Evolutionary conservation across 2,329 filamentous ascomycete genomes (phyloP).

Genomic region (Phialocephala subalpina): DNA sequence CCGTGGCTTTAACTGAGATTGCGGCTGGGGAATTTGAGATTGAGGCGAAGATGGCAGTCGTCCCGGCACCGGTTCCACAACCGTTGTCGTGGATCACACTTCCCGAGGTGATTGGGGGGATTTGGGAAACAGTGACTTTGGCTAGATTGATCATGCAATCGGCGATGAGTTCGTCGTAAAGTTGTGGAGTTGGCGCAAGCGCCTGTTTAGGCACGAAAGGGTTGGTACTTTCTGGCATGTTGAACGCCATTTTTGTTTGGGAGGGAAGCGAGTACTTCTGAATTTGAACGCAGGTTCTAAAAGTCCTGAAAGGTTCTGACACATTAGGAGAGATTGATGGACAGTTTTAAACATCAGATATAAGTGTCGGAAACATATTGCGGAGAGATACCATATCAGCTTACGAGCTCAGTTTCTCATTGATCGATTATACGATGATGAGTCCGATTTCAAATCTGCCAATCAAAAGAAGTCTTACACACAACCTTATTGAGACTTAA

Average conservation of each 20-base stretch:
- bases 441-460: not conserved
- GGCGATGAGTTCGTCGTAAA: constrained; percentile 14
- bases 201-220: not conserved
- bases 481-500: not conserved
- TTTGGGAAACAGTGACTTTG: constrained; percentile 1
- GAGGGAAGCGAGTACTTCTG: not conserved
- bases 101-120: not conserved
- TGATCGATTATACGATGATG: not conserved
- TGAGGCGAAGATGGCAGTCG: not conserved
- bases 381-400: not conserved
- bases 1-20: constrained; percentile 13
- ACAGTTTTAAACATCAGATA: not conserved
- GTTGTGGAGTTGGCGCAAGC: not conserved
- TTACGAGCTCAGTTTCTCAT: not conserved
- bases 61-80: constrained; percentile 15
- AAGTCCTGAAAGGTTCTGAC: too few relatives aligned
- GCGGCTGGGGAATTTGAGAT: not conserved
- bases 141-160: constrained; percentile 17
- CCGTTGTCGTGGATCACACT: constrained; percentile 18
- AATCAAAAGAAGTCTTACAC: not conserved
- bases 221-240: not conserved
- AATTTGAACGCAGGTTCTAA: not conserved
- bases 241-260: not conserved
- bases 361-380: not conserved
- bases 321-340: too few relatives aligned